Evolutionary conservation across 2,329 filamentous ascomycete genomes (phyloP), one percentile per base, ranked within the genome.

Genomic region (Aspergillus costaricaensis): DNA sequence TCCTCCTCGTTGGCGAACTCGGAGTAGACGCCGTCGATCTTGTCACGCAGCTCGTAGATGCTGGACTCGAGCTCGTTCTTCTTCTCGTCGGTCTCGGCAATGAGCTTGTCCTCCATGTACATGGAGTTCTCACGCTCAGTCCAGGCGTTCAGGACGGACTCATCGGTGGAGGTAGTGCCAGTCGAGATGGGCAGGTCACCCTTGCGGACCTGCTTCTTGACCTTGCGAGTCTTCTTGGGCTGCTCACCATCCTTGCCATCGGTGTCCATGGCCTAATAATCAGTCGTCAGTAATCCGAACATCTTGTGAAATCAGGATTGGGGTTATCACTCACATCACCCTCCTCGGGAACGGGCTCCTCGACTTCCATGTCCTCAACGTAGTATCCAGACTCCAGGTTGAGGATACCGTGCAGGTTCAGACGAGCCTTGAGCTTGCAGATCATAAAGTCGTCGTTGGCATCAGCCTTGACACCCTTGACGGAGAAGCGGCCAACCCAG

Each of bases 141-240:
- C 67, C 88, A 82, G n/a, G 82, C 73, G 63, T 87, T 81, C 83
- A 91, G 94, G 74, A 82, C 75, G 15, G 83, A 70, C 53, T 86
- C 77, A 64, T 96, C 92, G 59, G 97, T 84, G 39, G 92, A 90
- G 52, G 90, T 86, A 50, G 92, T 96, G 66, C 89, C 93, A 62
- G 91, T 85, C 60, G 91, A 88, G 67, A 99, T 89, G 64, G 93
- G 91, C 58, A 99, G 85, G 68, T 98, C 94, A 67, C 95, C 95
- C 85, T 97, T 98, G 79, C 94, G 91, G 67, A 97, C 91, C 82
- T 98, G 94, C 87, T 98, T 99, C 90, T 97, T 98, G 70, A 99
- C 91, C 83, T 97, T 98, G 76, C 94, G 90, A 57, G 88, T 96
- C 89, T 91, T 91, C 67, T 86, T 86, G 73, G 92, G 92, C 62